Percentiles rank a stretch among this genome's conserved stretches.
Evolutionary conservation across 768 basidiomycete species (phyloP).

Genomic region (Mycena polygramma): DNA sequence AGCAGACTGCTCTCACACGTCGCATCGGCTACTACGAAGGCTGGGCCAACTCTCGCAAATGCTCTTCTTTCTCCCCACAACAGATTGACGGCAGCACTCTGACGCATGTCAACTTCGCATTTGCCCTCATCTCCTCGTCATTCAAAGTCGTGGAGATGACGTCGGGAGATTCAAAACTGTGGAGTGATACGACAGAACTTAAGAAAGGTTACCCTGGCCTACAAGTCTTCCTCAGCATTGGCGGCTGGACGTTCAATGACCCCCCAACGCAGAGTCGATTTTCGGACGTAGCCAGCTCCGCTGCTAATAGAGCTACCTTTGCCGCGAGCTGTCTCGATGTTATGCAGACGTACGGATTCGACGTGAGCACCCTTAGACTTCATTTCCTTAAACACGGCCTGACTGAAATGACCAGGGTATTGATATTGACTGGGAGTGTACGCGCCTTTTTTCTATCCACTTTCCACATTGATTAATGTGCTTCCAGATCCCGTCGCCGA

Average conservation of each 20-base stretch:
- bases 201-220: constrained; percentile 55
- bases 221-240: constrained; percentile 3
- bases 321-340: constrained; percentile 70
- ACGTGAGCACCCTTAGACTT: constrained; percentile 77
- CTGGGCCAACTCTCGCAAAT: constrained; percentile 12
- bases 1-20: not conserved
- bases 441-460: too few relatives aligned
- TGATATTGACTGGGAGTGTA: constrained; percentile 21
- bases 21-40: constrained; percentile 20
- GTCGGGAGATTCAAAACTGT: not conserved
- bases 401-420: constrained; percentile 59
- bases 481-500: not conserved
- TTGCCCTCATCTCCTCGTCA: not conserved
- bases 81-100: not conserved
- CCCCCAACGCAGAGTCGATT: not conserved
- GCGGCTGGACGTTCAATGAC: constrained; percentile 18
- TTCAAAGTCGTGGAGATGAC: constrained; percentile 12
- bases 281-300: not conserved
- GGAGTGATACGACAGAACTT: not conserved
- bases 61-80: constrained; percentile 1
- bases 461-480: too few relatives aligned
- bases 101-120: constrained; percentile 19
- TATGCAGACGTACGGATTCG: constrained; percentile 14
- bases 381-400: constrained; percentile 84
- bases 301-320: not conserved